These are phyloP conservation scores for Leishmania lainsoni DNA, from an alignment of 208 protist genomes.

Conservation along the genomic window DNA sequence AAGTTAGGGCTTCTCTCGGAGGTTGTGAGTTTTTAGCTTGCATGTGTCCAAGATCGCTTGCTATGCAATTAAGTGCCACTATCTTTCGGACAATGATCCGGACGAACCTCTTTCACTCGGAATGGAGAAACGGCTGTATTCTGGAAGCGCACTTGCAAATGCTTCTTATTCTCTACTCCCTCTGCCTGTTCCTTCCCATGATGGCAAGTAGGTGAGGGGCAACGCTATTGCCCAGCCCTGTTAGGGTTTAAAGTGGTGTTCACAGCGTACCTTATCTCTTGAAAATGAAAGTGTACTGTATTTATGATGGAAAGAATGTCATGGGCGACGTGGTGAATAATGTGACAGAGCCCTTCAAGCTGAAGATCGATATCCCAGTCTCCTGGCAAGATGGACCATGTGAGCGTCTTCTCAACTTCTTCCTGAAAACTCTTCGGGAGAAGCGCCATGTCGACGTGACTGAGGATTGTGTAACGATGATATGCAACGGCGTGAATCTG, in stretches of 20 bases:
- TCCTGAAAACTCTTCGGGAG: conserved; percentile 41
- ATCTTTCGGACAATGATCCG: too few relatives aligned
- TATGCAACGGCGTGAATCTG: conserved; percentile 57
- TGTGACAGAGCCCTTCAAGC: conserved; percentile 49
- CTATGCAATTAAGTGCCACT: too few relatives aligned
- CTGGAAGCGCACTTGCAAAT: background rate
- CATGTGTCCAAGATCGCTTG: too few relatives aligned
- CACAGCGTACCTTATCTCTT: background rate
- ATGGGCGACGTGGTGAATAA: conserved; percentile 31
- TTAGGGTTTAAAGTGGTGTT: background rate
- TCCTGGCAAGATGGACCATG: conserved; percentile 39
- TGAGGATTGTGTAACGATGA: conserved; percentile 47
- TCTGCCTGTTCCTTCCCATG: background rate
- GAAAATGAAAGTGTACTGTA: conserved; percentile 78
- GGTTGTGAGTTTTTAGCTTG: too few relatives aligned
- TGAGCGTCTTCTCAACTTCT: conserved; percentile 37
- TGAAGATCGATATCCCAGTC: conserved; percentile 51
- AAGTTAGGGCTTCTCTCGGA: too few relatives aligned
- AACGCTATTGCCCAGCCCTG: background rate
- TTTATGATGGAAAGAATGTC: conserved; percentile 68
- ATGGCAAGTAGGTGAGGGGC: background rate
- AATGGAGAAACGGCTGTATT: too few relatives aligned
- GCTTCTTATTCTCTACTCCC: background rate
- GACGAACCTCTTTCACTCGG: too few relatives aligned
- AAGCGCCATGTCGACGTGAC: conserved; percentile 39